phyloP scores from a whole-genome alignment of 176 grass and related monocot genomes.

The Triticum monococcum region DNA sequence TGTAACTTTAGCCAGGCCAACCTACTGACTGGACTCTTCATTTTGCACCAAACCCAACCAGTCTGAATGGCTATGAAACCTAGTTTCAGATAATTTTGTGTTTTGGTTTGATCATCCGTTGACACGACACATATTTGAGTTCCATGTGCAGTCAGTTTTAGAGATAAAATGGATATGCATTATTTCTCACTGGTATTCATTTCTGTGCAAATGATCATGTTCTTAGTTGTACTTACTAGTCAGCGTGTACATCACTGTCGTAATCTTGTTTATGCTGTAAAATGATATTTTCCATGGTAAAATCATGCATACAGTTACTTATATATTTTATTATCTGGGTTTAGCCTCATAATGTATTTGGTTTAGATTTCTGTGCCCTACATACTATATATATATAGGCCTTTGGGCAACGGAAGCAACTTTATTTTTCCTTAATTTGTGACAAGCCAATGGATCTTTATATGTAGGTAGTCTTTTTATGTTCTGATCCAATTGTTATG shows the following conservation, averaged over 20 bases:
- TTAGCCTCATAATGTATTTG: neutral
- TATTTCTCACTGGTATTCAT: neutral
- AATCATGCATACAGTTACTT: neutral
- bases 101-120: neutral
- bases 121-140: neutral
- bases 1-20: neutral
- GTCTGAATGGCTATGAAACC: neutral
- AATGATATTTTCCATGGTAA: neutral
- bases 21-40: neutral
- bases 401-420: neutral
- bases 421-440: neutral
- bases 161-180: neutral
- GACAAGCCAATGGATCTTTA: constrained; percentile 6
- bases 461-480: constrained; percentile 2
- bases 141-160: neutral
- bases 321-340: neutral
- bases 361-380: neutral
- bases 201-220: constrained; percentile 8
- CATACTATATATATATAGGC: neutral
- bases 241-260: neutral
- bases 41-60: neutral
- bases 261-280: constrained; percentile 8
- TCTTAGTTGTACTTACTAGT: neutral
- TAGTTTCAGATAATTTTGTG: neutral
- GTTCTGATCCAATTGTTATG: constrained; percentile 28